A percentile compares a stretch with the other conserved stretches of the same genome.
These are phyloP conservation scores for Coriolopsis trogii DNA, from an alignment of 1,284 basidiomycete species.

Conservation along the genomic window DNA sequence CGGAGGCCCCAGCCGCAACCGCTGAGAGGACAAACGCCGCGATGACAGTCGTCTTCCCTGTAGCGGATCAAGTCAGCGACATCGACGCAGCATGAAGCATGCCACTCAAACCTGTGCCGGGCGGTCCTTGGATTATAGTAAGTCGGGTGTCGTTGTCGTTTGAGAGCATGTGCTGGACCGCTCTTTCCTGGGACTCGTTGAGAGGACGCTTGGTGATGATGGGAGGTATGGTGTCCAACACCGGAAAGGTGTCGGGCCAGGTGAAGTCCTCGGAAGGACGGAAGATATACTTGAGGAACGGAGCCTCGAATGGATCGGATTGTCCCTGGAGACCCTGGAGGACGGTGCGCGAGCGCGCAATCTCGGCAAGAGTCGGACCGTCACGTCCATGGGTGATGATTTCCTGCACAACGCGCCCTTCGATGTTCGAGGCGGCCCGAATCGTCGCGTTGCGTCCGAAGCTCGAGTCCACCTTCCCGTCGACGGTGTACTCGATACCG, in stretches of 20 bases:
- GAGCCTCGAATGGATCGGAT: conserved; percentile 44
- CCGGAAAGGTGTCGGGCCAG: conserved; percentile 32
- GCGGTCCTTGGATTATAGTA: conserved; percentile 60
- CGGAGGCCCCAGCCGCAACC: conserved; percentile 39
- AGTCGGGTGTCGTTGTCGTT: conserved; percentile 39
- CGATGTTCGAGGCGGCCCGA: conserved; percentile 22
- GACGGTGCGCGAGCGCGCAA: conserved; percentile 44
- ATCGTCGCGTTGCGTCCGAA: conserved; percentile 30
- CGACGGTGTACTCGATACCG: conserved; percentile 23
- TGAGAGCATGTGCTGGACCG: conserved; percentile 57
- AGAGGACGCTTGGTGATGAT: conserved; percentile 34
- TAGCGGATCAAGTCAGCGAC: conserved; percentile 11
- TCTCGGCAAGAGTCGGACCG: conserved; percentile 55
- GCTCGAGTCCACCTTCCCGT: conserved; percentile 33
- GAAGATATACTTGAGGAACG: conserved; percentile 59
- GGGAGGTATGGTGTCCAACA: conserved; percentile 18
- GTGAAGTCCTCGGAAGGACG: conserved; percentile 20
- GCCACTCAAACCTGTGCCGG: conserved; percentile 39
- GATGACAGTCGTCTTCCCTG: conserved; percentile 68
- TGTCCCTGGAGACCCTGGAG: conserved; percentile 54
- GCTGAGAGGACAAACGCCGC: conserved; percentile 55
- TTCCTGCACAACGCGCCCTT: conserved; percentile 27
- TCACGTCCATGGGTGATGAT: conserved; percentile 50
- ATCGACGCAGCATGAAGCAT: not conserved
- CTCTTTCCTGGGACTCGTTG: conserved; percentile 57